Base-by-base conservation (phyloP, 192 early-diverging fungal species). In the Entomortierella chlamydospora region DNA sequence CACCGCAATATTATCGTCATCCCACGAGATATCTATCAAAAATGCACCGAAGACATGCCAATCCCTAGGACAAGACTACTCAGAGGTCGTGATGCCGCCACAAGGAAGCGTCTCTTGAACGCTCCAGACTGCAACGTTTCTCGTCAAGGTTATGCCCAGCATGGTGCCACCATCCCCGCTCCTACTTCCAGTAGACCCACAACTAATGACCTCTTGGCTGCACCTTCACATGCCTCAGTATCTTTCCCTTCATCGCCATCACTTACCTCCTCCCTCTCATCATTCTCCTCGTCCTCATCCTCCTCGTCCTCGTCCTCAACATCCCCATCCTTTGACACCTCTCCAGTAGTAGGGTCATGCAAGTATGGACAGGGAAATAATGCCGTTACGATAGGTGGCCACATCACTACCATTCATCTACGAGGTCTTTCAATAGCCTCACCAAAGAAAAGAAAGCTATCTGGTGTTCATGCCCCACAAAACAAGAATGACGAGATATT, bases 21-120 rank as follows among this genome's bases (percentile, higher is more conserved):
- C 39, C 69, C 69, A 49, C 49, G 69, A 55, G 69, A 71, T 47
- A 62, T 71, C 22, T 71, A 71, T 59, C 69, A 71, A 62, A 71
- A 71, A 53, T 71, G 69, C 30, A 71, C 69, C 30, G 69, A 71
- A 15, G 69, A 62, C 10, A 30, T 51, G 28, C n/a, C 54, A 30
- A 26, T 58, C 20, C 61, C 70, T n/a, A 53, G 55, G 9, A n/a
- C 58, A 56, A 61, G 52, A 28, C 37, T 37, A 6, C 51, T 62
- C 41, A 61, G 69, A 49, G 69, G 28, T 7, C 47, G 49, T 39
- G 58, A 69, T 54, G 57, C 49, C 25, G 22, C 69, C 29, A 28
- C 68, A 50, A 49, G 60, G 29, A 61, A 61, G 13, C 68, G 42
- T 20, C 50, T 55, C 23, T 51, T 54, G 56, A 59, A 68, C 45